Evolutionary conservation across 257 asterid genomes (phyloP), one percentile per base, ranked within the genome.

Genomic region (Gardenia jasminoides): DNA sequence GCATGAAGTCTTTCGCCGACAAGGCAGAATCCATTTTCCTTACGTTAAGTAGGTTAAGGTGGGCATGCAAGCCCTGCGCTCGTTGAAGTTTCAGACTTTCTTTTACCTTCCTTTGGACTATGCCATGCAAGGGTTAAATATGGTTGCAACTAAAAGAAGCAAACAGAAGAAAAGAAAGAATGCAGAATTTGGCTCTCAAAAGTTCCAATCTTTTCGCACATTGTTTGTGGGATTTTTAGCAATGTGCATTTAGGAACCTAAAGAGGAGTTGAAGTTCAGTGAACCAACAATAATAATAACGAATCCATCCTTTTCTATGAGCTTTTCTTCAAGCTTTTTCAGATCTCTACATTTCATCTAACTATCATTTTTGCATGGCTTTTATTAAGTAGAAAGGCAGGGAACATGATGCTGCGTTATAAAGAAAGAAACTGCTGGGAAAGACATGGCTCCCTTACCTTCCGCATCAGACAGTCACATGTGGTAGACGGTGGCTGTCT

Each of bases 391-490:
- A 71, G 7, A 12, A 64, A 31, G 52, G 76, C 85, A 66, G 31
- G 68, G 80, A 80, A 85, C 86, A 78, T 82, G 85, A 68, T 80
- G 82, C 26, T 16, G 64, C 76, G 76, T 74, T 26, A 81, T 61
- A 78, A 79, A 84, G 59, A 78, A 74, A 62, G 22, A 78, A 52
- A 47, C 76, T 46, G 47, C 52, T 54, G 59, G 48, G 78, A 31
- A 22, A 7, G 48, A 69, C 83, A 77, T 65, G 77, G 69, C 76
- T 80, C 68, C 83, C 81, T 72, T 76, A 50, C 78, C 81, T 84
- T 82, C 84, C 75, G 70, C 43, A 77, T 77, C 82, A 67, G 84
- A 75, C 31, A 39, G 72, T 86, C 89, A 85, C 91, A 87, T 84
- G 88, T 70, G 76, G 78, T 70, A 82, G 76, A 76, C 54, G 77